Evolutionary conservation across 2,329 filamentous ascomycete species (phyloP).

Genomic region (Diaporthe sp.): DNA sequence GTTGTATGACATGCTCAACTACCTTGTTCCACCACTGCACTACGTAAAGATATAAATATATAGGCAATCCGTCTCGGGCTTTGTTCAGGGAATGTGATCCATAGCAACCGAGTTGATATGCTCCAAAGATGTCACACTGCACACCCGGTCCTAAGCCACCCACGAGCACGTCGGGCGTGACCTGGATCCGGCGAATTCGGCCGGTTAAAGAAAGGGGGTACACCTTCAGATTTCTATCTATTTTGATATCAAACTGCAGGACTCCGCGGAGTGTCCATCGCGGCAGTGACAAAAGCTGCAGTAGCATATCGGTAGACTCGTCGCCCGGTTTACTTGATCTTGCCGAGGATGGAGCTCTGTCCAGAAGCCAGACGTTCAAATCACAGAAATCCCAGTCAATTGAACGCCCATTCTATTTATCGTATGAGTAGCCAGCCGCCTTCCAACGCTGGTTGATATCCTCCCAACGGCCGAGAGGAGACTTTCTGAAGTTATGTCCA

Average conservation of each 20-base stretch:
- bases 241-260: background rate
- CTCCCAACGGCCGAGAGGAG: background rate
- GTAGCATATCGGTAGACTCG: too few species aligned
- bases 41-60: too few species aligned
- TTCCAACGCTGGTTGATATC: background rate
- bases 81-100: background rate
- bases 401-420: constrained; percentile 3
- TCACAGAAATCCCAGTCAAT: background rate
- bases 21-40: background rate
- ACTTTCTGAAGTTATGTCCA: constrained; percentile 14
- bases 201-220: background rate
- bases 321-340: background rate
- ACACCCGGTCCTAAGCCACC: background rate
- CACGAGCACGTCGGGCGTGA: background rate
- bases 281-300: background rate
- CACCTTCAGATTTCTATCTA: too few species aligned
- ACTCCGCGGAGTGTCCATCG: background rate
- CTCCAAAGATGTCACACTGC: background rate
- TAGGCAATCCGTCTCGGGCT: background rate
- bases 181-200: background rate
- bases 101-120: background rate
- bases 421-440: background rate
- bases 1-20: background rate
- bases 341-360: too few species aligned
- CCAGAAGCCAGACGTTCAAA: too few species aligned